Evolutionary conservation across 441 rosid species (phyloP).

Genomic region (Theobroma grandiflorum): DNA sequence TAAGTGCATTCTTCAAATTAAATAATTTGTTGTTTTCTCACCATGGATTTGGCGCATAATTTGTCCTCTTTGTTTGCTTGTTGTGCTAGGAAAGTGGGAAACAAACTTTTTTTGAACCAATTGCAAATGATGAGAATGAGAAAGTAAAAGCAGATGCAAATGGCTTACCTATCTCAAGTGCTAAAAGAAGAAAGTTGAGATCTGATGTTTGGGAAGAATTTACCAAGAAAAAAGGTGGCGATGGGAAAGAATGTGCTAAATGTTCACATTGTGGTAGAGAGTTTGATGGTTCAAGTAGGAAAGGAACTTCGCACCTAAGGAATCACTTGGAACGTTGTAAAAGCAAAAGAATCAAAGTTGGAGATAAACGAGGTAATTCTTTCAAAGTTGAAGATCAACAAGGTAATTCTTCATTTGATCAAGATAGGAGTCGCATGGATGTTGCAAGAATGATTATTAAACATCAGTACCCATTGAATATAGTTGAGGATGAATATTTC

Average conservation of each 20-base stretch:
- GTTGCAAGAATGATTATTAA: background rate
- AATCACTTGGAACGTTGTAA: background rate
- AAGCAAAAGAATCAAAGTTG: background rate
- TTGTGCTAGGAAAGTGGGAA: background rate
- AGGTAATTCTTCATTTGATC: background rate
- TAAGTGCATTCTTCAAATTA: background rate
- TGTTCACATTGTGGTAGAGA: background rate
- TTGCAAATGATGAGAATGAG: background rate
- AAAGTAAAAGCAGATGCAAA: background rate
- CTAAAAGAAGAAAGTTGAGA: background rate
- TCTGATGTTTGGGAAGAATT: background rate
- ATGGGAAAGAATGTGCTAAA: background rate
- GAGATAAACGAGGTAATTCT: background rate
- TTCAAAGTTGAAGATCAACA: background rate
- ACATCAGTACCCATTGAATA: background rate
- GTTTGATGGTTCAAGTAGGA: background rate
- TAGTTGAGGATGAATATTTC: background rate
- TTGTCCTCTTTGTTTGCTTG: background rate
- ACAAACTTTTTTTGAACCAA: background rate
- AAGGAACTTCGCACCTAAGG: background rate
- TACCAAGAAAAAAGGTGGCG: background rate
- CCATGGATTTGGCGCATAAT: background rate
- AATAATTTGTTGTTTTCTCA: background rate
- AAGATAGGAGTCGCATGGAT: background rate
- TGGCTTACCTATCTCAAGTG: background rate